phyloP scores from a whole-genome alignment of 73 alveolate genomes.

The Tetrahymena borealis region DNA sequence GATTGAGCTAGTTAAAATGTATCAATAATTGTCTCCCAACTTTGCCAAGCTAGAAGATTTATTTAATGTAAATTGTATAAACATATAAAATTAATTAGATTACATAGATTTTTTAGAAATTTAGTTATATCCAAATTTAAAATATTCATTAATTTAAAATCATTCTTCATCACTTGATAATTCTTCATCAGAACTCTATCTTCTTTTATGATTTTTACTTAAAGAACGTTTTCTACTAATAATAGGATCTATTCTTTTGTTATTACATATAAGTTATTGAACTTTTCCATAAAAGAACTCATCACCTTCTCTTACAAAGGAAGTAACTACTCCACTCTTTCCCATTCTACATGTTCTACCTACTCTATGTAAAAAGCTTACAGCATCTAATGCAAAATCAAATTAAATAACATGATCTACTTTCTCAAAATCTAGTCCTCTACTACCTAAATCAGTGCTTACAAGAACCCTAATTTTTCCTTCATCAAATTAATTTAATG shows the following conservation, averaged over 20 bases:
- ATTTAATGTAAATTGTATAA: too few relatives aligned
- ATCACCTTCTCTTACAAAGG: constrained; percentile 47
- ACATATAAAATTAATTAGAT: too few relatives aligned
- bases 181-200: neutral
- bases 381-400: constrained; percentile 50
- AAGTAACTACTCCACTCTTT: constrained; percentile 59
- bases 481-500: neutral
- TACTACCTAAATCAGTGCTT: constrained; percentile 9
- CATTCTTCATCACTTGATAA: neutral
- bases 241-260: neutral
- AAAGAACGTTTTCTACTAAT: neutral
- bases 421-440: constrained; percentile 59
- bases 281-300: constrained; percentile 12
- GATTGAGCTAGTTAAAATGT: too few relatives aligned
- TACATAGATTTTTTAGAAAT: too few relatives aligned
- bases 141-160: too few relatives aligned
- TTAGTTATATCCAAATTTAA: too few relatives aligned
- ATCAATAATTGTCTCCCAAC: too few relatives aligned
- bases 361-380: constrained; percentile 65
- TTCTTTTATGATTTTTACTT: neutral
- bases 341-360: constrained; percentile 90
- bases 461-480: constrained; percentile 6
- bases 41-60: too few relatives aligned
- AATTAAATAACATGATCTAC: constrained; percentile 62
- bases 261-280: neutral